Conservation (phyloP, 768 basidiomycete species). For the Ramaria rubella region DNA sequence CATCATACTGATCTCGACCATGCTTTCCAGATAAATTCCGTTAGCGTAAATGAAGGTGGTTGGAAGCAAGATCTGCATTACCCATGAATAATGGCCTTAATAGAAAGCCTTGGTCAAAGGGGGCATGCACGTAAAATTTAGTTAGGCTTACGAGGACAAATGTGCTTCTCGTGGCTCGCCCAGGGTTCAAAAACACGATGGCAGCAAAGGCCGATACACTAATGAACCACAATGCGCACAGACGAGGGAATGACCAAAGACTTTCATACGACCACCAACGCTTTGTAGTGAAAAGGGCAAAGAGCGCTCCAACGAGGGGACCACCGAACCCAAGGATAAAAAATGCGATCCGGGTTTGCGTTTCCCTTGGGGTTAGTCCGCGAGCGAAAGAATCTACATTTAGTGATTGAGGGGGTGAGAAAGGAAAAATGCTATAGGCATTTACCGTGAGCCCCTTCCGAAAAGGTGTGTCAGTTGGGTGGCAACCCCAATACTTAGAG, state of each 20-base stretch:
- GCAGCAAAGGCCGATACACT: conserved; percentile 1
- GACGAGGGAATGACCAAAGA: conserved; percentile 1
- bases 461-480: background rate
- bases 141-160: conserved; percentile 2
- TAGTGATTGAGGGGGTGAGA: background rate
- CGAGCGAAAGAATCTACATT: background rate
- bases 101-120: background rate
- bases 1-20: conserved; percentile 6
- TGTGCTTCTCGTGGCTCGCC: background rate
- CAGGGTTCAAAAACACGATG: conserved; percentile 1
- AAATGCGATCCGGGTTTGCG: background rate
- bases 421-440: background rate
- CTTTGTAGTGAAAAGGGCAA: background rate
- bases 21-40: background rate
- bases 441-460: background rate
- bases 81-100: conserved; percentile 8
- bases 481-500: background rate
- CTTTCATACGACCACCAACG: background rate
- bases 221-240: conserved; percentile 6
- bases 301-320: conserved; percentile 1
- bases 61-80: background rate
- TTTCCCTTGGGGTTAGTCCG: conserved; percentile 1
- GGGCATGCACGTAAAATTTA: background rate
- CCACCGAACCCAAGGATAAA: background rate
- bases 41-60: background rate